phyloP scores from a whole-genome alignment of 768 basidiomycete species.

The Postia placenta region DNA sequence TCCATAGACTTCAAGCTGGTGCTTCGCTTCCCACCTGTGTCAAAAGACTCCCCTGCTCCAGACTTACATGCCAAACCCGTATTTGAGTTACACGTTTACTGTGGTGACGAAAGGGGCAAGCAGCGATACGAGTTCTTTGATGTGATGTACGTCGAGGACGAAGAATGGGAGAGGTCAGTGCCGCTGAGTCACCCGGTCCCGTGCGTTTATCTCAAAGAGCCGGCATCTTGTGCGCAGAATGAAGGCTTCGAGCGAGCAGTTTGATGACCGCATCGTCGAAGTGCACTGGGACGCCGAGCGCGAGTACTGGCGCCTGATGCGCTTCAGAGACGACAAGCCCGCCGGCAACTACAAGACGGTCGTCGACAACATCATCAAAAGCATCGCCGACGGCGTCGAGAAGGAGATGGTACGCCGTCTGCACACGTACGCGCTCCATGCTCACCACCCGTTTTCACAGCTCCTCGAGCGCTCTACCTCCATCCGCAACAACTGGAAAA shows the following conservation, averaged over 20 bases:
- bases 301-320: slow-evolving; percentile 81
- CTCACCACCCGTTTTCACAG: slow-evolving; percentile 34
- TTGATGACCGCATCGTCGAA: slow-evolving; percentile 92
- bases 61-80: slow-evolving; percentile 83
- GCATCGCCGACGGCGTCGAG: slow-evolving; percentile 92
- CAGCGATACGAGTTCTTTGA: slow-evolving; percentile 81
- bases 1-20: slow-evolving; percentile 96
- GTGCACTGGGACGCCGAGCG: slow-evolving; percentile 78
- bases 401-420: slow-evolving; percentile 60
- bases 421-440: not conserved
- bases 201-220: not conserved
- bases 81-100: slow-evolving; percentile 80
- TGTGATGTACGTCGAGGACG: slow-evolving; percentile 76
- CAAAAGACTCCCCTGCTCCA: slow-evolving; percentile 47
- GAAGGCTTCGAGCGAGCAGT: slow-evolving; percentile 78
- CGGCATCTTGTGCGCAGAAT: slow-evolving; percentile 50
- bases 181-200: not conserved
- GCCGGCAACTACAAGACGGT: slow-evolving; percentile 83
- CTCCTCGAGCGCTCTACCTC: slow-evolving; percentile 56
- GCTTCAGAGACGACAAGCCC: slow-evolving; percentile 92
- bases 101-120: slow-evolving; percentile 54
- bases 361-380: slow-evolving; percentile 84
- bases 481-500: slow-evolving; percentile 74
- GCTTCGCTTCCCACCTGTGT: slow-evolving; percentile 79
- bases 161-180: slow-evolving; percentile 89